Percentiles rank a stretch among this genome's conserved stretches.
phyloP scores from a whole-genome alignment of 805 yeast species.

The Saccharomyces eubayanus region DNA sequence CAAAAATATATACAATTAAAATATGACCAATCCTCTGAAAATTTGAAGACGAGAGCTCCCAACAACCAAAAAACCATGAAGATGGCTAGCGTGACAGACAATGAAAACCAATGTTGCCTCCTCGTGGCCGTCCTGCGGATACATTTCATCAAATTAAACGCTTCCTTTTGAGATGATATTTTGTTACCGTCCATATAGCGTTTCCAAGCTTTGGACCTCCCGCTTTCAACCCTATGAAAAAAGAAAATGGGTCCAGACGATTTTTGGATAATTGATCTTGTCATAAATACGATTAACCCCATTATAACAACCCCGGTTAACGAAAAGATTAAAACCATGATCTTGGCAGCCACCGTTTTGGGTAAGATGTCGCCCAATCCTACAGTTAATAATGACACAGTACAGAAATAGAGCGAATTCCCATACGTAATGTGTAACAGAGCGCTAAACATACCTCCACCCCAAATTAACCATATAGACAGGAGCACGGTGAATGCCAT shows the following conservation, averaged over 20 bases:
- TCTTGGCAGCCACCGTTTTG: slow-evolving; percentile 41
- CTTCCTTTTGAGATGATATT: slow-evolving; percentile 35
- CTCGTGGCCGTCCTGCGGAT: slow-evolving; percentile 38
- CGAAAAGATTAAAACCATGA: slow-evolving; percentile 54
- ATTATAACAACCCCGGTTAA: slow-evolving; percentile 61
- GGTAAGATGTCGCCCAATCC: slow-evolving; percentile 77
- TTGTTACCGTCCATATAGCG: slow-evolving; percentile 9
- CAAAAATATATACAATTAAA: slow-evolving; percentile 69
- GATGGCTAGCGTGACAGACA: slow-evolving; percentile 34
- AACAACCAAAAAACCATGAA: slow-evolving; percentile 59
- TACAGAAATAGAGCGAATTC: slow-evolving; percentile 62
- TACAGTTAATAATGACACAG: slow-evolving; percentile 66
- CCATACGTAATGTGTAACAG: slow-evolving; percentile 47
- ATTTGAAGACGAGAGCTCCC: slow-evolving; percentile 60
- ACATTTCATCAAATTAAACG: slow-evolving; percentile 49
- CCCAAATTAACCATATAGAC: slow-evolving; percentile 63
- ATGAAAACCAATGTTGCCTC: slow-evolving; percentile 34
- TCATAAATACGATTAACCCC: slow-evolving; percentile 66
- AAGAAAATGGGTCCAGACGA: slow-evolving; percentile 54
- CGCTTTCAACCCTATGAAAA: slow-evolving; percentile 55
- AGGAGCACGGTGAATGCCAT: slow-evolving; percentile 63
- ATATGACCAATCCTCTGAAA: slow-evolving; percentile 63
- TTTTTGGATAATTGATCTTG: slow-evolving; percentile 54
- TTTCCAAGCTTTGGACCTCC: slow-evolving; percentile 32
- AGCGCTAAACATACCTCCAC: slow-evolving; percentile 50